phyloP scores from a whole-genome alignment of 345 rosid genomes.

The Populus simonii region DNA sequence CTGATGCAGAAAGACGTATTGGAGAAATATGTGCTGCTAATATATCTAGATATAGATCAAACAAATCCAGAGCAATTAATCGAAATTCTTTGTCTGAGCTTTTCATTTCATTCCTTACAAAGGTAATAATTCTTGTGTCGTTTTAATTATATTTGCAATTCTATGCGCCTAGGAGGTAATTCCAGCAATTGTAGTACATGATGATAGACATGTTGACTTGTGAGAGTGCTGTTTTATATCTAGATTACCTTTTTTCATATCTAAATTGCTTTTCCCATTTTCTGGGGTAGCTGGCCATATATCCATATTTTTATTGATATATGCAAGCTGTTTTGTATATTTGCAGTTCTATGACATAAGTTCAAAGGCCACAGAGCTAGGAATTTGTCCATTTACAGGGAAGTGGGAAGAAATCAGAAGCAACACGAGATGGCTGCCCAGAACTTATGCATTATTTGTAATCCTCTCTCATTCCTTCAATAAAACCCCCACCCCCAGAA shows the following conservation, averaged over 20 bases:
- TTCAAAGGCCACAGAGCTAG: conserved; percentile 48
- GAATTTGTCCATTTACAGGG: conserved; percentile 77
- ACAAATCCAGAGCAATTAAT: conserved; percentile 40
- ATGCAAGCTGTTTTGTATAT: background rate
- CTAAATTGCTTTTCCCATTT: background rate
- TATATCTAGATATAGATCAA: conserved; percentile 49
- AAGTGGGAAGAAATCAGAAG: conserved; percentile 56
- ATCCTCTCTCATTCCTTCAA: conserved; percentile 13
- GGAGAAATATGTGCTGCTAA: conserved; percentile 46
- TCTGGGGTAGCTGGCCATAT: background rate
- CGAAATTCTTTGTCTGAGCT: conserved; percentile 69
- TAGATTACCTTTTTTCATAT: background rate
- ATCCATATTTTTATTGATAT: background rate
- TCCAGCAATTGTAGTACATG: background rate
- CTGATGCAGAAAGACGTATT: conserved; percentile 59
- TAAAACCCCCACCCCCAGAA: background rate
- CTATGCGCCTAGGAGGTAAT: background rate
- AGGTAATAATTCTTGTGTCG: conserved; percentile 42
- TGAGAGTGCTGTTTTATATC: background rate
- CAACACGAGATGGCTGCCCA: conserved; percentile 79
- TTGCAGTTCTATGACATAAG: conserved; percentile 58
- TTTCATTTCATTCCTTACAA: conserved; percentile 66
- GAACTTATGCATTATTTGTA: conserved; percentile 70
- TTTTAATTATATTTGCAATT: background rate
- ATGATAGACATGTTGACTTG: background rate